Conservation (phyloP, 2,329 filamentous ascomycete species). For the Bipolaris bicolor region DNA sequence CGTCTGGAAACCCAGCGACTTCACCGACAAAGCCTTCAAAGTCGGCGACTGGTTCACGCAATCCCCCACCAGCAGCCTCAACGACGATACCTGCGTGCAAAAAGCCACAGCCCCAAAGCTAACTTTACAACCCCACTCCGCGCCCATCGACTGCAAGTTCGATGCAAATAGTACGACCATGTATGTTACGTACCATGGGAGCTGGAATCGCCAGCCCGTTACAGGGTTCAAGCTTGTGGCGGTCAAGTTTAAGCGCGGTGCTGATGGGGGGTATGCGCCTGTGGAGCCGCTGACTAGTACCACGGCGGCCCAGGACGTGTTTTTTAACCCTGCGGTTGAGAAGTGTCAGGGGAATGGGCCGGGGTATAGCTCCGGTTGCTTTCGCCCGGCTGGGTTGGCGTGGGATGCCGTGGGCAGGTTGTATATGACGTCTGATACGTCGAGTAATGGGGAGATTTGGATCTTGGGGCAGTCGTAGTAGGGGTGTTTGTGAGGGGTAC, state of each 20-base stretch:
- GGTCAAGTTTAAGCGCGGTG: slow-evolving; percentile 51
- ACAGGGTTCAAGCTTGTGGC: slow-evolving; percentile 58
- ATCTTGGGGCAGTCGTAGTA: slow-evolving; percentile 41
- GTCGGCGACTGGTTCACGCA: slow-evolving; percentile 50
- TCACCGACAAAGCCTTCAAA: slow-evolving; percentile 58
- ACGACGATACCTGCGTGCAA: slow-evolving; percentile 54
- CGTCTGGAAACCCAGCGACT: slow-evolving; percentile 63
- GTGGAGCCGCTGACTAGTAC: slow-evolving; percentile 54
- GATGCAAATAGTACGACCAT: slow-evolving; percentile 61
- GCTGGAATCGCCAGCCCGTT: slow-evolving; percentile 62
- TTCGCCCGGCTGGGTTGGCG: slow-evolving; percentile 65
- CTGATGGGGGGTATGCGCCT: slow-evolving; percentile 49
- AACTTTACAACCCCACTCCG: slow-evolving; percentile 68
- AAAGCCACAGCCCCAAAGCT: slow-evolving; percentile 55
- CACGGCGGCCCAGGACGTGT: slow-evolving; percentile 58
- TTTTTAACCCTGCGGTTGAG: slow-evolving; percentile 60
- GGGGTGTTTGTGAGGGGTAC: background rate
- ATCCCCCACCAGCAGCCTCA: slow-evolving; percentile 48
- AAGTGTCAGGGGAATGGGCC: slow-evolving; percentile 56
- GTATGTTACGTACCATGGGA: slow-evolving; percentile 73
- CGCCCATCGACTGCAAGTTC: slow-evolving; percentile 74
- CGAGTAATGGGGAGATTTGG: slow-evolving; percentile 40
- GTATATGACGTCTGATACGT: slow-evolving; percentile 58
- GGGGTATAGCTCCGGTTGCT: slow-evolving; percentile 54
- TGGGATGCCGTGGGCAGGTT: slow-evolving; percentile 59